Conservation (phyloP, 257 asterid genomes). For the Galeopsis tetrahit region DNA sequence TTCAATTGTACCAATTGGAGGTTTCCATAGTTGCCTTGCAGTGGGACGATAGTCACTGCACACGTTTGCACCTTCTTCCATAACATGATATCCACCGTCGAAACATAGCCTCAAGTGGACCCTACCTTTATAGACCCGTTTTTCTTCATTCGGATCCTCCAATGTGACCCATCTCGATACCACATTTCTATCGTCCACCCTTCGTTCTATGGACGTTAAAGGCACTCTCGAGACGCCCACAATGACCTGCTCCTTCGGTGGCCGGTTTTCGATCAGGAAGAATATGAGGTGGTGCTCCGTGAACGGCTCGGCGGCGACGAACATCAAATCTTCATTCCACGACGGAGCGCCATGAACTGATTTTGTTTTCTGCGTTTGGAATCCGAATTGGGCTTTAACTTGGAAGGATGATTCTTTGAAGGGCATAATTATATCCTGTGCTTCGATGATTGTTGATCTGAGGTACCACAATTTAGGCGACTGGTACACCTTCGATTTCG, state of each 20-base stretch:
- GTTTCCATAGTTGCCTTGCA: conserved; percentile 89
- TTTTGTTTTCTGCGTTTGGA: conserved; percentile 74
- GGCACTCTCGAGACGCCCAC: conserved; percentile 64
- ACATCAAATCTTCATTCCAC: conserved; percentile 81
- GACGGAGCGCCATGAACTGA: conserved; percentile 58
- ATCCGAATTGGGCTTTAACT: conserved; percentile 68
- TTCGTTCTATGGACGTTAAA: conserved; percentile 66
- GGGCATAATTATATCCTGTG: conserved; percentile 57
- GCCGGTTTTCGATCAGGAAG: conserved; percentile 56
- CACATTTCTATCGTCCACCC: conserved; percentile 81
- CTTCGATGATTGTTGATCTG: conserved; percentile 73
- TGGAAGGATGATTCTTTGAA: conserved; percentile 53
- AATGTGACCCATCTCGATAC: conserved; percentile 81
- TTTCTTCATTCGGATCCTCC: conserved; percentile 63
- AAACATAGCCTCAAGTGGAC: conserved; percentile 74
- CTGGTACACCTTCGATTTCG: conserved; percentile 76
- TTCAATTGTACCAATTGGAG: conserved; percentile 66
- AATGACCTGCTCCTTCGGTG: conserved; percentile 51
- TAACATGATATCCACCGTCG: conserved; percentile 93
- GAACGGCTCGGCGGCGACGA: conserved; percentile 85
- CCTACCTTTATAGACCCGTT: conserved; percentile 67
- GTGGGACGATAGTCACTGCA: conserved; percentile 91
- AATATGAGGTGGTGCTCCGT: conserved; percentile 53
- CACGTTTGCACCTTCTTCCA: conserved; percentile 82
- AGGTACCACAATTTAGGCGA: conserved; percentile 90